Evolutionary conservation across 2,329 filamentous ascomycete species (phyloP), one percentile per base, ranked within the genome.

Genomic region (Parastagonospora avenae): DNA sequence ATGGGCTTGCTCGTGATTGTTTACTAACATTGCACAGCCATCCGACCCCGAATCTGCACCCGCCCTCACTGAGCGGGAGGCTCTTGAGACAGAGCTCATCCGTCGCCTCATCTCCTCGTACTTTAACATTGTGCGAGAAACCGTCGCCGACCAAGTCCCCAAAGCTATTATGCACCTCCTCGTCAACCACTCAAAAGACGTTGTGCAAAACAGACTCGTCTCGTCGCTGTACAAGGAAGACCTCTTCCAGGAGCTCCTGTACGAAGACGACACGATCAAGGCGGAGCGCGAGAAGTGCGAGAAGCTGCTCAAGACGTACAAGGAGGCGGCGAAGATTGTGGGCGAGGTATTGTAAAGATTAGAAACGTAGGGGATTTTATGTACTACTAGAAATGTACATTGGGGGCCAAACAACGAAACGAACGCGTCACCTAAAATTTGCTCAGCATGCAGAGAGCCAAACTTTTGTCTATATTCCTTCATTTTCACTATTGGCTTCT

Each of bases 141-240:
- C 91, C n/a, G 96, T 97, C 66, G 93, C 93, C 38, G 94, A 99
- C 72, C 93, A 97, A 77, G 94, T 99, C 9, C 94, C 94, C 61
- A 99, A 99, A 79, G 94, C 94, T 4, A 89, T 99, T 63, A 99
- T 99, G 94, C 94, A 99, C 74, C 85, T 99, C 40, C 84, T 99
- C 30, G 94, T 99, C 71, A 99, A 99, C 76, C 91, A 97, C 79
- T 96, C 91, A 78, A 97, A 97, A 75, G 94, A 99, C 62, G 93
- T 93, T 10, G 92, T 99, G 29, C 94, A 99, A 76, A 99, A 99
- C 76, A 85, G 94, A 39, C 85, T 99, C 6, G 94, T 99, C 50
- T 96, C 90, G 72, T 91, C 96, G 73, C 81, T 99, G 43, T 99
- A 99, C 81, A 93, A 91, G 76, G 94, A 97, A 74, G 78, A 86